Evolutionary conservation across 176 grass and related monocot genomes (phyloP).

Genomic region (Triticum aestivum): DNA sequence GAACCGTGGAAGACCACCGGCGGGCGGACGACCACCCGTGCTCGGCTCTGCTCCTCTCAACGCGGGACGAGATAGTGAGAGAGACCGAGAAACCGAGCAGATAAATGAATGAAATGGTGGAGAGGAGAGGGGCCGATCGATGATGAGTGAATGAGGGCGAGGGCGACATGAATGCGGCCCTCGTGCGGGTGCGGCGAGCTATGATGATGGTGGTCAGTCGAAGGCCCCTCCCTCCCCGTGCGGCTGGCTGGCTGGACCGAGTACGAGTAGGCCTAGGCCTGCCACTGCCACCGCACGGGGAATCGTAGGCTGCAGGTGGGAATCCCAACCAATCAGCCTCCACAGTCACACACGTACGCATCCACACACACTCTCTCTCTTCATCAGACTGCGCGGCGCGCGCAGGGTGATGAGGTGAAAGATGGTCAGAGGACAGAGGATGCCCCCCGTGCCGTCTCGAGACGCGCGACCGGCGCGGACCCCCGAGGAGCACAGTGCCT

Average conservation of each 20-base stretch:
- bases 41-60: no score
- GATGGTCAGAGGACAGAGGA: not conserved
- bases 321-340: not conserved
- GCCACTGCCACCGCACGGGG: not conserved
- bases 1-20: not conserved
- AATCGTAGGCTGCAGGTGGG: not conserved
- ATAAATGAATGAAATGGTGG: not conserved
- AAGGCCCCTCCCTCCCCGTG: not conserved
- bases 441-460: constrained; percentile 31
- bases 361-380: not conserved
- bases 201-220: not conserved
- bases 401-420: constrained; percentile 4
- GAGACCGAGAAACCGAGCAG: not conserved
- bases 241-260: not conserved
- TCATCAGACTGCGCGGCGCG: not conserved
- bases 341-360: not conserved
- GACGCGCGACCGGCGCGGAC: not conserved
- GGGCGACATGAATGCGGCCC: constrained; percentile 34
- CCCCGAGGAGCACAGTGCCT: not conserved
- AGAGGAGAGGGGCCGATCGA: not conserved
- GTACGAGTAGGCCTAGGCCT: not conserved
- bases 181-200: constrained; percentile 38
- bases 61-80: not conserved
- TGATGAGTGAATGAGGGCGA: not conserved
- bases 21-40: no score